Conservation (phyloP, 164 flowering plant species). For the Hamamelis virginiana region DNA sequence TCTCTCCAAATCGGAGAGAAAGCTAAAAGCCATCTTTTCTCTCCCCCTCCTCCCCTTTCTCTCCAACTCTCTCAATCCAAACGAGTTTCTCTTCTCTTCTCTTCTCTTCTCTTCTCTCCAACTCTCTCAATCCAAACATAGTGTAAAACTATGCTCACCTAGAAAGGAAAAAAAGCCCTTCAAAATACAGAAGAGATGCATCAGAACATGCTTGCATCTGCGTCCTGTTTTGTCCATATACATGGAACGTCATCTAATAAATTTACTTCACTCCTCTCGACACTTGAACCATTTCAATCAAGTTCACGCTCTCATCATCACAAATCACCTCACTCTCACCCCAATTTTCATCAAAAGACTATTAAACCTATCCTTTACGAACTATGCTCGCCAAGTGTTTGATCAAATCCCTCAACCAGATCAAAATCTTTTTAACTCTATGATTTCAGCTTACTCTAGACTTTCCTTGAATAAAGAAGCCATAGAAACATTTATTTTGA, state of each 20-base stretch:
- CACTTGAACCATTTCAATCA: conserved; percentile 32
- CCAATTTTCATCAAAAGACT: conserved; percentile 24
- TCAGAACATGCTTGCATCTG: too few relatives aligned
- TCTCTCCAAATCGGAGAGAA: too few relatives aligned
- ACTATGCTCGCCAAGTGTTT: conserved; percentile 40
- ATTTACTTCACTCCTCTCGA: conserved; percentile 20
- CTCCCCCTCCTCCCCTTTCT: too few relatives aligned
- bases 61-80: too few relatives aligned
- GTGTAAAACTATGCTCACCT: too few relatives aligned
- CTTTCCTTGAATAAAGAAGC: conserved; percentile 26
- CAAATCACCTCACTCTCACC: conserved; percentile 15
- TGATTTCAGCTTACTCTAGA: conserved; percentile 31
- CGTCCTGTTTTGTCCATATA: too few relatives aligned
- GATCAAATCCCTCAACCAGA: conserved; percentile 42
- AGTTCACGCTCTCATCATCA: conserved; percentile 36
- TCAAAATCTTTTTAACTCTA: conserved; percentile 17
- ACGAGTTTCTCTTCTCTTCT: too few relatives aligned
- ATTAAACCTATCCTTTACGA: conserved; percentile 14
- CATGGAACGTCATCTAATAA: conserved; percentile 31
- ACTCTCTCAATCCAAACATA: too few relatives aligned
- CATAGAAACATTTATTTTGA: conserved; percentile 25
- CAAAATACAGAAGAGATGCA: too few relatives aligned
- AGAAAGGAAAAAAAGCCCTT: too few relatives aligned
- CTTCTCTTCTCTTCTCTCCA: too few relatives aligned
- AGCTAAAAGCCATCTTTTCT: too few relatives aligned